Conservation (phyloP, 2,329 filamentous ascomycete species). For the Lasiodiplodia sp. region DNA sequence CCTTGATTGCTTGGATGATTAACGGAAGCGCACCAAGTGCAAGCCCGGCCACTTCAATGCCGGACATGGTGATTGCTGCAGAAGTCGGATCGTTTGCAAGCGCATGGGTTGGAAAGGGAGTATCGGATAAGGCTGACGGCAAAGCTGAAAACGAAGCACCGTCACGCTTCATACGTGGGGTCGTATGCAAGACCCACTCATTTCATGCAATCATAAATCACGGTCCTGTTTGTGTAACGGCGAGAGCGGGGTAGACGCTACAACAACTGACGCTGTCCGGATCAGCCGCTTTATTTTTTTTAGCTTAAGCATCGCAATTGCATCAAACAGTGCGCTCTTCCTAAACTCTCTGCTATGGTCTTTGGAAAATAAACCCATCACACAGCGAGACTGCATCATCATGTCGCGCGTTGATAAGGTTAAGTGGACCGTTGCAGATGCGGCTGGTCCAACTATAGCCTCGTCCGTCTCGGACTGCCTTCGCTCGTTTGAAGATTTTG, state of each 20-base stretch:
- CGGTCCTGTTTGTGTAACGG: not conserved
- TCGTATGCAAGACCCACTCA: not conserved
- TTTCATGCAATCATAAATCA: not conserved
- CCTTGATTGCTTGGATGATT: slow-evolving; percentile 41
- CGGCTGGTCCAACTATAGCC: not conserved
- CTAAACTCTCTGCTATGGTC: rapidly evolving
- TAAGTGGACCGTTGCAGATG: not conserved
- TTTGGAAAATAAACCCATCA: not conserved
- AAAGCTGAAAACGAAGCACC: not conserved
- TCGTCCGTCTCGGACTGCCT: not conserved
- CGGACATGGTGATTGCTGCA: slow-evolving; percentile 32
- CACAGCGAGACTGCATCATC: not conserved
- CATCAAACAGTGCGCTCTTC: not conserved
- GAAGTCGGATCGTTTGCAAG: not conserved
- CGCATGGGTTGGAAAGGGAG: not conserved
- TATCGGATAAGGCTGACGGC: not conserved
- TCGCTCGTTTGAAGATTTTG: not conserved
- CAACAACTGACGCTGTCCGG: not conserved
- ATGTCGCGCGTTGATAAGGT: not conserved
- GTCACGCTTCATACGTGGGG: not conserved
- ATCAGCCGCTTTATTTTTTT: not conserved
- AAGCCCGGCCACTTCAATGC: slow-evolving; percentile 39
- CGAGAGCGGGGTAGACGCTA: not conserved
- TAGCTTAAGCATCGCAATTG: not conserved
- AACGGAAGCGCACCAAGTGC: slow-evolving; percentile 41